These are phyloP conservation scores for Fomitopsis schrenkii DNA, from an alignment of 1,284 basidiomycete genomes.

Conservation along the genomic window DNA sequence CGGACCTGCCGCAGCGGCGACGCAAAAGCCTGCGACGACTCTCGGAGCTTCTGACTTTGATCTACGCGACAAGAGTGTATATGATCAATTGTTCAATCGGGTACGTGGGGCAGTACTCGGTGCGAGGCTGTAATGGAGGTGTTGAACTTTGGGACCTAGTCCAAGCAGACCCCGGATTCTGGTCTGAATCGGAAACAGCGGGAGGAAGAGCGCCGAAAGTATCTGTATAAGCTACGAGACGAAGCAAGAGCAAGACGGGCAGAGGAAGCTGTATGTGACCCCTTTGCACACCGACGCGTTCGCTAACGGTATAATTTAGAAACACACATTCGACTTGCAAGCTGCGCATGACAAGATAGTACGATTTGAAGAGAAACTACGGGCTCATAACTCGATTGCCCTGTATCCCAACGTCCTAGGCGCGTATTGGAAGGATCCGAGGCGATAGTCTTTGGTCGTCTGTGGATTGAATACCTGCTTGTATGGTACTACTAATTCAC, in stretches of 20 bases:
- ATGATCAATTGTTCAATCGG: conserved; percentile 55
- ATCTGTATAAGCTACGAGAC: conserved; percentile 66
- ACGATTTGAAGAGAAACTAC: conserved; percentile 57
- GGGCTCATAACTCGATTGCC: conserved; percentile 44
- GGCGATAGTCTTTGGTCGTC: background rate
- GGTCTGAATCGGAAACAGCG: conserved; percentile 56
- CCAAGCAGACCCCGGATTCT: conserved; percentile 48
- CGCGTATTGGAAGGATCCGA: conserved; percentile 43
- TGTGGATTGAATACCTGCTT: background rate
- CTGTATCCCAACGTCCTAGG: conserved; percentile 67
- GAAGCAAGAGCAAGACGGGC: conserved; percentile 59
- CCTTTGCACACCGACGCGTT: background rate
- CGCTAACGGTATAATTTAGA: conserved; percentile 35
- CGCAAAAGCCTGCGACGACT: conserved; percentile 34
- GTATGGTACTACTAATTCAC: background rate
- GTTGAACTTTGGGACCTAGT: no score
- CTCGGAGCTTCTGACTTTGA: conserved; percentile 55
- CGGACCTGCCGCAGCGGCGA: conserved; percentile 11
- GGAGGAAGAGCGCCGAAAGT: conserved; percentile 64
- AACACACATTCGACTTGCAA: conserved; percentile 64
- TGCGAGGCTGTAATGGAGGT: background rate
- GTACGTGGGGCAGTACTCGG: conserved; percentile 34
- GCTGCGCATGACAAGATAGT: conserved; percentile 63
- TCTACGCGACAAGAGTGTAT: conserved; percentile 55
- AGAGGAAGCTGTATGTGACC: conserved; percentile 46